A percentile compares a stretch with the other conserved stretches of the same genome.
Conservation (phyloP, 1,139 yeast genomes). For the Candida sp. region DNA sequence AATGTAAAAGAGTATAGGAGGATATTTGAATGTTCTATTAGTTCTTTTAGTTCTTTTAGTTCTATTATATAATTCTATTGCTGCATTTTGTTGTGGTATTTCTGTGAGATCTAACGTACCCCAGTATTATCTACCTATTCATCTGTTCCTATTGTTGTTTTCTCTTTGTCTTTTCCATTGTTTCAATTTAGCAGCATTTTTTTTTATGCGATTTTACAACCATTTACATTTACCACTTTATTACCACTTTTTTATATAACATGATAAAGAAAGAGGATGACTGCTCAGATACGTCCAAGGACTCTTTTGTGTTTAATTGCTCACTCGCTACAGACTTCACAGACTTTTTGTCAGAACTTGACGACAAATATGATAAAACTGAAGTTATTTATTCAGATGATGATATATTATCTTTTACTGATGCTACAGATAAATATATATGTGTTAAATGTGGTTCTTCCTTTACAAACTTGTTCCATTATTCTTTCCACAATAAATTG, state of each 20-base stretch:
- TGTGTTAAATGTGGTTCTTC: constrained; percentile 5
- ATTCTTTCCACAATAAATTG: constrained; percentile 6
- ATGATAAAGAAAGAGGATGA: neutral
- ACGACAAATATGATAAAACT: neutral
- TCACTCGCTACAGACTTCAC: neutral
- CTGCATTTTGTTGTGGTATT: no score
- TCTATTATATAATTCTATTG: no score
- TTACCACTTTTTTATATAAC: neutral
- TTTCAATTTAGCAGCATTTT: no score
- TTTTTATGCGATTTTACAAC: neutral
- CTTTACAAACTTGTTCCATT: constrained; percentile 6
- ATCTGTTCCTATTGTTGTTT: no score
- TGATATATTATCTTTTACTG: constrained; percentile 1
- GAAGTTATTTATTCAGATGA: neutral
- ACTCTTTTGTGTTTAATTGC: neutral
- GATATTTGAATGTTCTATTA: no score
- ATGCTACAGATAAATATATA: neutral
- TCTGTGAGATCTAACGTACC: no score
- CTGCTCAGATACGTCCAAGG: neutral
- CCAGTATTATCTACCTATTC: no score
- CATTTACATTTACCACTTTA: neutral
- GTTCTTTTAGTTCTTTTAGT: no score
- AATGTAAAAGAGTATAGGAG: no score
- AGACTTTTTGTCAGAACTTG: neutral
- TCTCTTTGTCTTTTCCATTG: no score